These are phyloP conservation scores for Evernia prunastri DNA, from an alignment of 495 filamentous ascomycete genomes.

Conservation along the genomic window DNA sequence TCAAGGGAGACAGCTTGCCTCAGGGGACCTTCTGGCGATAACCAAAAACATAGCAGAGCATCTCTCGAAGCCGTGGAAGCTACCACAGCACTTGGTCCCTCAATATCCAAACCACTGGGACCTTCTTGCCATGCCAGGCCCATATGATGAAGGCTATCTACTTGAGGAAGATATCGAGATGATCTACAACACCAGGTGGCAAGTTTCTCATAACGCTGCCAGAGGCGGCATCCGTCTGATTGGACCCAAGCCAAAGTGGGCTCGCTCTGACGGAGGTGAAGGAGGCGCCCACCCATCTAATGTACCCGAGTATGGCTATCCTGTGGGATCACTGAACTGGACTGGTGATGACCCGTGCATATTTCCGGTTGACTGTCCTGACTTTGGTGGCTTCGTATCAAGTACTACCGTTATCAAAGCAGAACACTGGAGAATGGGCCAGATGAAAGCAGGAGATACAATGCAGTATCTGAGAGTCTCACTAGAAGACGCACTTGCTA, in stretches of 20 bases:
- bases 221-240: conserved; percentile 51
- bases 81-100: conserved; percentile 40
- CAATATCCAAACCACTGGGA: conserved; percentile 42
- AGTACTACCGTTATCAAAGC: conserved; percentile 48
- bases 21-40: conserved; percentile 46
- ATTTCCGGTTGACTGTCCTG: conserved; percentile 51
- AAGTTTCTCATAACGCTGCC: conserved; percentile 52
- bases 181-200: conserved; percentile 51
- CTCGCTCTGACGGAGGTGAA: conserved; percentile 51
- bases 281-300: conserved; percentile 56
- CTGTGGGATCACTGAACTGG: conserved; percentile 49
- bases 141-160: conserved; percentile 52
- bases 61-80: conserved; percentile 23
- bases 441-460: conserved; percentile 53
- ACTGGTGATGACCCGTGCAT: conserved; percentile 54
- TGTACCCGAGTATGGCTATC: conserved; percentile 54
- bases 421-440: conserved; percentile 54
- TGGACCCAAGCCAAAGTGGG: conserved; percentile 51
- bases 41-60: conserved; percentile 29
- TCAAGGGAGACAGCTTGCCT: conserved; percentile 48
- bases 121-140: conserved; percentile 49
- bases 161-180: conserved; percentile 46
- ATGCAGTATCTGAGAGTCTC: conserved; percentile 42
- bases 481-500: conserved; percentile 39
- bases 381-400: conserved; percentile 54